A percentile compares a stretch with the other conserved stretches of the same genome.
phyloP scores from a whole-genome alignment of 768 basidiomycete species.

The Phaeotremella fagi region DNA sequence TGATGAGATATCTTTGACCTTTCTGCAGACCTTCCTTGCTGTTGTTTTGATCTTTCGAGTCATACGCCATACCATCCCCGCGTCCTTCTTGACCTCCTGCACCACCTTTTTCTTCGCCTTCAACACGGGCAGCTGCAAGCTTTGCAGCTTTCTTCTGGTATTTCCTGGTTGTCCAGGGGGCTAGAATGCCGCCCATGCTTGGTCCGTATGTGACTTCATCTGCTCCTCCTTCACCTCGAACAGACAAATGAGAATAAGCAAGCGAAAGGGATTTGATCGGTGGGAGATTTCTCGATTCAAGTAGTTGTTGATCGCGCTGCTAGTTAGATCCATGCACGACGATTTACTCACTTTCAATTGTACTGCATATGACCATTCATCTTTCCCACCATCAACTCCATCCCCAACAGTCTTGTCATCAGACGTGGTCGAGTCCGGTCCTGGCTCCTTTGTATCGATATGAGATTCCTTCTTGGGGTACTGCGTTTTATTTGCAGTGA shows the following conservation, averaged over 20 bases:
- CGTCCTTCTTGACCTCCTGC: conserved; percentile 7
- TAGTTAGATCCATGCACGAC: neutral
- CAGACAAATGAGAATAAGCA: conserved; percentile 33
- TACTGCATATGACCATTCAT: neutral
- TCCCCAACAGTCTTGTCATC: neutral
- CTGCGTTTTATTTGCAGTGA: too few relatives aligned
- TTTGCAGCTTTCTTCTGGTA: conserved; percentile 36
- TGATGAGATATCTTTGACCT: conserved; percentile 49
- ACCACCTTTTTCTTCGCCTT: conserved; percentile 26
- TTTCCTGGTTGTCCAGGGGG: conserved; percentile 24
- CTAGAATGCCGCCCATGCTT: conserved; percentile 35
- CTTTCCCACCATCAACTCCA: neutral
- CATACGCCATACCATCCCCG: conserved; percentile 12
- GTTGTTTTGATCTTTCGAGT: conserved; percentile 5
- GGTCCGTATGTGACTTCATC: conserved; percentile 36
- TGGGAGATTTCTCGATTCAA: conserved; percentile 22
- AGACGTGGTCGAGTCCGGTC: neutral
- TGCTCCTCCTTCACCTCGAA: conserved; percentile 31
- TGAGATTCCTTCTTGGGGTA: neutral
- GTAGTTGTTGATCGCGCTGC: conserved; percentile 28
- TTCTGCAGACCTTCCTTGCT: conserved; percentile 26
- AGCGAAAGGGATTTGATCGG: conserved; percentile 28
- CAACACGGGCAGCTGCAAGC: conserved; percentile 21
- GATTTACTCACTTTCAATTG: neutral
- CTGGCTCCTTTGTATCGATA: neutral